Evolutionary conservation across 1,139 yeast species (phyloP).

Genomic region (Nematodospora anomalae): DNA sequence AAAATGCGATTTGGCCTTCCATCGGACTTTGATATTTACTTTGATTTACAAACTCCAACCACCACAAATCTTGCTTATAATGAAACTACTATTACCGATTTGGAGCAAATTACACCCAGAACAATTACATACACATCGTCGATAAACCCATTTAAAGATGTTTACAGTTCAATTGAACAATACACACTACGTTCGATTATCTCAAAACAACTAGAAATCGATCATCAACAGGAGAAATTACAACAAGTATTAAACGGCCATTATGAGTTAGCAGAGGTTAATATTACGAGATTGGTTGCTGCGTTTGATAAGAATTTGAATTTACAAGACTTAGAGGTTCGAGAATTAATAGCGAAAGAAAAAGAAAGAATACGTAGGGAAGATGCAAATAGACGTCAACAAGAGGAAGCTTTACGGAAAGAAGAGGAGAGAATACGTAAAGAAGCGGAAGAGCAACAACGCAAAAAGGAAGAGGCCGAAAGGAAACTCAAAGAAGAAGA

Average conservation of each 20-base stretch:
- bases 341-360: constrained; percentile 19
- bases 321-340: constrained; percentile 21
- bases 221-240: constrained; percentile 2
- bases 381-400: constrained; percentile 10
- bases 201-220: constrained; percentile 2
- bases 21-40: constrained; percentile 22
- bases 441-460: constrained; percentile 17
- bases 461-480: constrained; percentile 9
- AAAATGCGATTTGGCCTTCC: constrained; percentile 32
- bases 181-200: constrained; percentile 3
- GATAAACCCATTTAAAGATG: constrained; percentile 8
- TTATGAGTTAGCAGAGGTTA: constrained; percentile 8
- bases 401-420: constrained; percentile 12
- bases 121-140: neutral
- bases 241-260: constrained; percentile 1
- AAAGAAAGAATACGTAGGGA: constrained; percentile 19
- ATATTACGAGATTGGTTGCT: constrained; percentile 8
- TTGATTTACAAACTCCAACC: constrained; percentile 9
- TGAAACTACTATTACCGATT: neutral
- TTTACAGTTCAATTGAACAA: constrained; percentile 9
- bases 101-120: constrained; percentile 5
- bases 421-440: constrained; percentile 15
- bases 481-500: constrained; percentile 14
- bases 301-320: constrained; percentile 9
- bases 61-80: neutral